Evolutionary conservation across 495 filamentous ascomycete genomes (phyloP), one percentile per base, ranked within the genome.

Genomic region (Hypoxylon intermedium): DNA sequence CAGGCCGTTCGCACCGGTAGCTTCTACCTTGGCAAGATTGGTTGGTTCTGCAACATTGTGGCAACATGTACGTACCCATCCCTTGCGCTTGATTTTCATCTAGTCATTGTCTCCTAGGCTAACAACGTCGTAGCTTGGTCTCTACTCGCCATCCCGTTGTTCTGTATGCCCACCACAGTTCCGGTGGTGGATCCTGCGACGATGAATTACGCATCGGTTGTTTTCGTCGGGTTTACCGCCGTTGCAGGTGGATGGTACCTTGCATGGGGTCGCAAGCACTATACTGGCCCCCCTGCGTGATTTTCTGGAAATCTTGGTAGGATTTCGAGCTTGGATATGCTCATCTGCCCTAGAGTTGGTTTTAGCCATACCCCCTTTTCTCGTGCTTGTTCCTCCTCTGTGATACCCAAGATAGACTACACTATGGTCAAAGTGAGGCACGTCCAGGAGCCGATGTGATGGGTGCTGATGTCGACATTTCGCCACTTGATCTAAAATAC

Each of bases 161-260:
- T 89, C 67, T 88, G 85, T 71, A 79, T 89, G 63, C 86, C 86
- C 0, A 80, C 82, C 2, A 73, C 74, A 9, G 79, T 88, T 43
- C 86, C 86, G 4, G 85, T 88, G 6, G 77, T 74, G 2, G 77
- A 75, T 18, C 75, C 83, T 51, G 82, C 81, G 9, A 65, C 86
- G 43, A 85, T 85, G 78, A 87, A 87, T 68, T 89, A 88, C 64
- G 87, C 86, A 0, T 80, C 83, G 3, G 86, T 87, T 0, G 86
- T 87, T 0, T 75, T 80, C 23, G 83, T 89, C 15, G 86, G 82
- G 2, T 88, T 88, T 49, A 79, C 83, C 20, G 67, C 73, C 6
- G 74, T 86, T 36, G 79, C 77, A 4, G 44, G 56, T 24, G 64
- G 20, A 9, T 79, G 75, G 75, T 80, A 80, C 54, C 16, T 70